Percentiles rank a stretch among this genome's conserved stretches.
Conservation (phyloP, 2,329 filamentous ascomycete genomes). For the Sporothrix pallida region DNA sequence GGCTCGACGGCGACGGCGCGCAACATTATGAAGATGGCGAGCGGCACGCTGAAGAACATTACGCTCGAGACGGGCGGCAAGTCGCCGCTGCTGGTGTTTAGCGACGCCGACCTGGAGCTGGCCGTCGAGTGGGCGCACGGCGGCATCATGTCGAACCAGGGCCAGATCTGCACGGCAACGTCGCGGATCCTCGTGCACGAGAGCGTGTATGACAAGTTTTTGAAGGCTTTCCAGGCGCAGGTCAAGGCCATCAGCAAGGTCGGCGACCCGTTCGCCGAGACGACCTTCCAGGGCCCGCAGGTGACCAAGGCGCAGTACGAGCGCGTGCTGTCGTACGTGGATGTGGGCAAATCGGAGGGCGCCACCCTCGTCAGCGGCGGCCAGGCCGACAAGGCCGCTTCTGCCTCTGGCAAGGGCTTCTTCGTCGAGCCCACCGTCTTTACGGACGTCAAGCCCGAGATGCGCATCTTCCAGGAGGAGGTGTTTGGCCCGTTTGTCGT, state of each 20-base stretch:
- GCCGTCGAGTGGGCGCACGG: slow-evolving; percentile 59
- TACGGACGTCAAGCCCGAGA: slow-evolving; percentile 35
- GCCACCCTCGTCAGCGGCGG: slow-evolving; percentile 64
- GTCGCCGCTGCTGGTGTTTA: slow-evolving; percentile 62
- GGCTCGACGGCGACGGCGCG: slow-evolving; percentile 71
- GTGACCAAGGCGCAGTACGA: slow-evolving; percentile 68
- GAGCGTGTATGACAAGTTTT: slow-evolving; percentile 64
- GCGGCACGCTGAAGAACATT: slow-evolving; percentile 64
- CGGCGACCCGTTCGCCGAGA: slow-evolving; percentile 65
- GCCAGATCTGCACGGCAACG: slow-evolving; percentile 77
- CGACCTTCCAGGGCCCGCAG: slow-evolving; percentile 63
- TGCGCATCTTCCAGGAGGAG: slow-evolving; percentile 55
- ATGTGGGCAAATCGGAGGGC: slow-evolving; percentile 61
- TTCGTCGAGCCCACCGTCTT: slow-evolving; percentile 39
- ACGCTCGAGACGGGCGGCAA: slow-evolving; percentile 67
- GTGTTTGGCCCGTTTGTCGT: slow-evolving; percentile 66
- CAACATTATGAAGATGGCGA: slow-evolving; percentile 71
- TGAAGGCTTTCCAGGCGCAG: slow-evolving; percentile 58
- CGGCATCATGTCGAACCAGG: slow-evolving; percentile 70
- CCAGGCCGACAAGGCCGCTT: neutral
- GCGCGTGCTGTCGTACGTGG: slow-evolving; percentile 65
- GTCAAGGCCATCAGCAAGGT: slow-evolving; percentile 50
- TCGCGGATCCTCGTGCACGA: slow-evolving; percentile 72
- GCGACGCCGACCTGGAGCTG: slow-evolving; percentile 65
- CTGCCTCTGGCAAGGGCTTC: slow-evolving; percentile 34